These are phyloP conservation scores for Gossypium rotundifolium DNA, from an alignment of 345 rosid species.

Conservation along the genomic window DNA sequence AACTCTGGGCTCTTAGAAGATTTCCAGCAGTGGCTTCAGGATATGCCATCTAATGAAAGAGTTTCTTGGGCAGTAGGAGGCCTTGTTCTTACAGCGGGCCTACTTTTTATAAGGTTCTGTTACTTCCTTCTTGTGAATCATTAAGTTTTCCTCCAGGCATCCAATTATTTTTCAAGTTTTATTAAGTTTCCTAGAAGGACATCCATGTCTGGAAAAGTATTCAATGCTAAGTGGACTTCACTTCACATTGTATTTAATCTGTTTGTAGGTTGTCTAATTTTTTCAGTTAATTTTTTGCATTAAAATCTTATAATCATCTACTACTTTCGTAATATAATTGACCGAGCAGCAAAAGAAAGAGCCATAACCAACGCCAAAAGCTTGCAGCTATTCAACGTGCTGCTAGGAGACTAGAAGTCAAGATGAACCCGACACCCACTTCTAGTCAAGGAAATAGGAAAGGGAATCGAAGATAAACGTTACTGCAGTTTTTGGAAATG, in stretches of 20 bases:
- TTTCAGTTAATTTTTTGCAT: not conserved
- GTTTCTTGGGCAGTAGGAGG: conserved; percentile 83
- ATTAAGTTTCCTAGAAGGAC: not conserved
- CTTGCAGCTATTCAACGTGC: conserved; percentile 51
- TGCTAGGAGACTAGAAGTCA: conserved; percentile 57
- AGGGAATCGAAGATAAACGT: conserved; percentile 35
- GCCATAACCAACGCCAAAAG: conserved; percentile 42
- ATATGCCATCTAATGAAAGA: conserved; percentile 39
- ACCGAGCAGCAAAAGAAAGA: conserved; percentile 51
- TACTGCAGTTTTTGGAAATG: not conserved
- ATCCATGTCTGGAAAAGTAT: not conserved
- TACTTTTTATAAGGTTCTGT: conserved; percentile 53
- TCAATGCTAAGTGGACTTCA: not conserved
- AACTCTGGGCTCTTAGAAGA: conserved; percentile 26
- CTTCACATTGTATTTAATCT: not conserved
- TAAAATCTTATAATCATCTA: not conserved
- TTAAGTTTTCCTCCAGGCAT: not conserved
- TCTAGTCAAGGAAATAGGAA: conserved; percentile 32
- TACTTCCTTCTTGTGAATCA: conserved; percentile 8
- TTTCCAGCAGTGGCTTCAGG: conserved; percentile 46
- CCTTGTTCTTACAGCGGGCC: conserved; percentile 66
- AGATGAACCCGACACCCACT: conserved; percentile 24
- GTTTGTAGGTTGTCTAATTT: not conserved
- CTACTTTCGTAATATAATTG: not conserved
- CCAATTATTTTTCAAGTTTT: not conserved